Evolutionary conservation across 2,329 filamentous ascomycete genomes (phyloP).

Genomic region (Hypoxylon sp.): DNA sequence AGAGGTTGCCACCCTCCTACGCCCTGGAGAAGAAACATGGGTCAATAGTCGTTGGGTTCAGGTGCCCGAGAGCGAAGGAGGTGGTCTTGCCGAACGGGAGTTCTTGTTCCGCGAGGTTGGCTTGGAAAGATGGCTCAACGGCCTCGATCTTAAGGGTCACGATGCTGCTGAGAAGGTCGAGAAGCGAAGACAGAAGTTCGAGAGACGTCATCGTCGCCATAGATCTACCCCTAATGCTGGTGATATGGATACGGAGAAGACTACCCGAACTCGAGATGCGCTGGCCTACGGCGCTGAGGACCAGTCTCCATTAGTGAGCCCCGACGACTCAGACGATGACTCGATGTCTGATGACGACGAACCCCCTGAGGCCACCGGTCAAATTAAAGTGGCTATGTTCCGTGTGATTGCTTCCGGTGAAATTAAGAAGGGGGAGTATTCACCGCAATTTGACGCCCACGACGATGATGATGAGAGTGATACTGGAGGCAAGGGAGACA

Average conservation of each 20-base stretch:
- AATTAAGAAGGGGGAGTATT: conserved; percentile 98
- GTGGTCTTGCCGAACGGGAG: conserved; percentile 94
- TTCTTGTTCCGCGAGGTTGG: conserved; percentile 98
- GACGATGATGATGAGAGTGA: conserved; percentile 86
- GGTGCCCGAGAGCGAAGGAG: conserved; percentile 89
- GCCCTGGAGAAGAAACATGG: conserved; percentile 97
- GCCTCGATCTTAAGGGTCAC: conserved; percentile 92
- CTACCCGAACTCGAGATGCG: conserved; percentile 68
- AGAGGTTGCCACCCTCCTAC: conserved; percentile 92
- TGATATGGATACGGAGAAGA: conserved; percentile 58
- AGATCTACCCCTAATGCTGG: conserved; percentile 62
- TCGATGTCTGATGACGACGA: conserved; percentile 82
- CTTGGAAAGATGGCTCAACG: conserved; percentile 95
- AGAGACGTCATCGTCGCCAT: conserved; percentile 76
- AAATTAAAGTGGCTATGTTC: conserved; percentile 98
- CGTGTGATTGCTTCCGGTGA: conserved; percentile 95
- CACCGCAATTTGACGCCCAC: conserved; percentile 95
- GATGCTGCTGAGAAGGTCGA: conserved; percentile 92
- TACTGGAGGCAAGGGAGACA: conserved; percentile 65
- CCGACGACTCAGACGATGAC: conserved; percentile 80
- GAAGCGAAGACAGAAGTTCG: conserved; percentile 85
- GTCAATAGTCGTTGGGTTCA: conserved; percentile 99
- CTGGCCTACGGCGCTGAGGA: conserved; percentile 86
- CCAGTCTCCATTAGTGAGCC: conserved; percentile 78
- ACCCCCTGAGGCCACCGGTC: conserved; percentile 92